Evolutionary conservation across 2,329 filamentous ascomycete species (phyloP).

Genomic region (Paraphoma sp.): DNA sequence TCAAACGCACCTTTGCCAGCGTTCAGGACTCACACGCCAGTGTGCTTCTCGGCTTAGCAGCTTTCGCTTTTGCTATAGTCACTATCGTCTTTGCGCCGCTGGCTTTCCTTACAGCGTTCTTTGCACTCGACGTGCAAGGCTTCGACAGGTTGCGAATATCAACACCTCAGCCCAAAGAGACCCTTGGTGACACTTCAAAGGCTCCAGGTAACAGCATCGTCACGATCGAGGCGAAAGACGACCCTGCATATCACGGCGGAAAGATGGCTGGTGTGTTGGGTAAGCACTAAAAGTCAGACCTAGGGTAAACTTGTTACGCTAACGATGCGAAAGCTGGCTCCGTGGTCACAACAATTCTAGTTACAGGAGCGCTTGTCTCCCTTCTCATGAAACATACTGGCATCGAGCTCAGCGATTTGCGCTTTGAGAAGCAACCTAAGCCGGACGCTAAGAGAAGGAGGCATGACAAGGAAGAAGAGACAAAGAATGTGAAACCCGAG

Average conservation of each 20-base stretch:
- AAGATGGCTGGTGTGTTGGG: not conserved
- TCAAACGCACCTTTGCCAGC: constrained; percentile 17
- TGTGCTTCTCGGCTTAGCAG: constrained; percentile 9
- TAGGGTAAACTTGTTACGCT: not conserved
- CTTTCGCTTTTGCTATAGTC: constrained; percentile 16
- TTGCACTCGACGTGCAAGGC: constrained; percentile 21
- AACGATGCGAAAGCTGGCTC: not conserved
- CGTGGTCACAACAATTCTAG: not conserved
- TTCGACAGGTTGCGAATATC: not conserved
- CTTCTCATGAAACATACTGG: too few species aligned
- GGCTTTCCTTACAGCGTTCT: constrained; percentile 13
- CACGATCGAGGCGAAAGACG: not conserved
- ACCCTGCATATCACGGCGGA: not conserved
- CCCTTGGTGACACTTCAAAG: not conserved
- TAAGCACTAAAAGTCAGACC: not conserved
- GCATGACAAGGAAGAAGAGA: too few species aligned
- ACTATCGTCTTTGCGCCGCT: constrained; percentile 20
- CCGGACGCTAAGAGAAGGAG: too few species aligned
- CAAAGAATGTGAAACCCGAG: too few species aligned
- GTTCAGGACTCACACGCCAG: constrained; percentile 12
- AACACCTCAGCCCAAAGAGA: not conserved
- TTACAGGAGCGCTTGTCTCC: not conserved
- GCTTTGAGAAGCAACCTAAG: too few species aligned
- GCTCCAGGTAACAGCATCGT: not conserved
- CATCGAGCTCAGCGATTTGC: too few species aligned